Evolutionary conservation across 75 land plant species (phyloP).

Genomic region (Pinus tabuliformis): DNA sequence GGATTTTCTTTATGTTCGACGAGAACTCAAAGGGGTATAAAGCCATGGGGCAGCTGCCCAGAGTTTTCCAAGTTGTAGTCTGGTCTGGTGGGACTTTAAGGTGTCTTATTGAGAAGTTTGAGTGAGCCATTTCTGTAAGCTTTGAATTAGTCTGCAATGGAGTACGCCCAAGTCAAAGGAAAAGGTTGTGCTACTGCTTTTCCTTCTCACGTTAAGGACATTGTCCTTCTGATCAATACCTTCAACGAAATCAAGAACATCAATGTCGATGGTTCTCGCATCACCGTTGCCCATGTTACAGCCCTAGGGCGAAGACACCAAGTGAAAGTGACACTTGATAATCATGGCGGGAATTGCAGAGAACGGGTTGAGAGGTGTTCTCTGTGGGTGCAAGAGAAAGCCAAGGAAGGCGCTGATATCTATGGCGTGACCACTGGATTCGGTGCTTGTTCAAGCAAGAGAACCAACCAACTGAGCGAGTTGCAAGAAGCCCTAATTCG

Average conservation of each 20-base stretch:
- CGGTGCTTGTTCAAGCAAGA: conserved; percentile 10
- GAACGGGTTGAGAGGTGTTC: conserved; percentile 22
- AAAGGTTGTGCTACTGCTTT: background rate
- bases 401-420: conserved; percentile 17
- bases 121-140: too few relatives aligned
- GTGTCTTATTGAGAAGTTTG: too few relatives aligned
- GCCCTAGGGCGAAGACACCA: conserved; percentile 25
- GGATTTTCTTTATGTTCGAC: too few relatives aligned
- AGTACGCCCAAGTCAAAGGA: too few relatives aligned
- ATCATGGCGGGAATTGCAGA: conserved; percentile 1
- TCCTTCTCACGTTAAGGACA: background rate
- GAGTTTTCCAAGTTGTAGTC: too few relatives aligned
- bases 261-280: conserved; percentile 15
- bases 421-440: conserved; percentile 25
- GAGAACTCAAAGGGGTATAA: too few relatives aligned
- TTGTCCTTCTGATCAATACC: conserved; percentile 4
- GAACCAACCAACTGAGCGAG: conserved; percentile 18
- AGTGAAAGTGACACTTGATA: conserved; percentile 14
- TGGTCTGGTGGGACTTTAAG: too few relatives aligned
- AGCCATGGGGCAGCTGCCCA: too few relatives aligned
- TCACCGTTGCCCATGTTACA: conserved; percentile 25
- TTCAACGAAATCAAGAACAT: conserved; percentile 1
- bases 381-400: conserved; percentile 20
- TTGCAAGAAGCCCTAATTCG: conserved; percentile 32
- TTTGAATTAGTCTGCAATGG: too few relatives aligned